Evolutionary conservation across 163 green algal species (phyloP).

Genomic region (Scenedesmus sp.): DNA sequence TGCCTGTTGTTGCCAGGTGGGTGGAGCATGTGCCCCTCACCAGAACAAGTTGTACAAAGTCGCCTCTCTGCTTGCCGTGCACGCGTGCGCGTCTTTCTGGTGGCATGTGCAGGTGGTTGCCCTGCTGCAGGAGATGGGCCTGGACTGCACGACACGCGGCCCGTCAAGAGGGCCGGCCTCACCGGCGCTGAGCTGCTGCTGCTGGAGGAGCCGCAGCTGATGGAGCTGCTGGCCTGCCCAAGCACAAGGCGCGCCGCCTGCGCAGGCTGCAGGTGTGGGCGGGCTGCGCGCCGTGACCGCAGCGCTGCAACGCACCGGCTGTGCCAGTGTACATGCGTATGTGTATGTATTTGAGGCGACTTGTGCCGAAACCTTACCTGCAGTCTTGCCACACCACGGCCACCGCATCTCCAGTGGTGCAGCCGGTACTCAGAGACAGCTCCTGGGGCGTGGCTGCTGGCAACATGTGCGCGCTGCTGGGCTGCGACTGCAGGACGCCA

Average conservation of each 20-base stretch:
- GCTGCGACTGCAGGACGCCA: slow-evolving; percentile 60
- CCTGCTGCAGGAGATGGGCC: slow-evolving; percentile 38
- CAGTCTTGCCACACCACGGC: too few relatives aligned
- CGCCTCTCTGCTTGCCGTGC: background rate
- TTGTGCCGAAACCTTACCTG: background rate
- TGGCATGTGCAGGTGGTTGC: slow-evolving; percentile 32
- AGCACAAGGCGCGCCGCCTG: slow-evolving; percentile 50
- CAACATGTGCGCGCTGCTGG: background rate
- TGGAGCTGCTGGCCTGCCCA: slow-evolving; percentile 19
- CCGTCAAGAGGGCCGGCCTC: slow-evolving; percentile 23
- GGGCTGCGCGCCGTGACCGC: too few relatives aligned
- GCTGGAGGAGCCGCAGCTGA: slow-evolving; percentile 31
- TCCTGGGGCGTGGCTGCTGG: background rate
- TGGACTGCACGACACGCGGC: slow-evolving; percentile 17
- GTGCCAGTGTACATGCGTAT: too few relatives aligned
- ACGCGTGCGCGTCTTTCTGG: too few relatives aligned
- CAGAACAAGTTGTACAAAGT: background rate
- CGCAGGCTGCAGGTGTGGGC: slow-evolving; percentile 48
- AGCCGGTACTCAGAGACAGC: background rate
- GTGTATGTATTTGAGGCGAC: too few relatives aligned
- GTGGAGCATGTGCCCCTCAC: background rate
- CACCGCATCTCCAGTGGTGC: background rate
- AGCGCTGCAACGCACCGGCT: too few relatives aligned
- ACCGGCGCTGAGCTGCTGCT: slow-evolving; percentile 52
- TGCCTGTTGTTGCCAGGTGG: background rate